phyloP scores from a whole-genome alignment of 371 early-diverging fungal species.

The Syncephalastrum contaminatum region DNA sequence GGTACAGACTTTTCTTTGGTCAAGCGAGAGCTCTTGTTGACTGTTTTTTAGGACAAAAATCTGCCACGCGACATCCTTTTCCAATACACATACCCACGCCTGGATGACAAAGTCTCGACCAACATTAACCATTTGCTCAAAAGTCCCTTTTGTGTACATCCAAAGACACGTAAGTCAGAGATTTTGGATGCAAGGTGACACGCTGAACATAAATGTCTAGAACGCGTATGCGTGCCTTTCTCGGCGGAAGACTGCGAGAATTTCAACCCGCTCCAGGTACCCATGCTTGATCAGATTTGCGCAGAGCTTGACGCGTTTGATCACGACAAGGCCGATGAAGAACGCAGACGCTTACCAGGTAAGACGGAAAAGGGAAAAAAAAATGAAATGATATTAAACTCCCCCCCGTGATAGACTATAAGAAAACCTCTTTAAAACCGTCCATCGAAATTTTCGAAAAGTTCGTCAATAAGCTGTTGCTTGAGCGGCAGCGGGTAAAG shows the following conservation, averaged over 20 bases:
- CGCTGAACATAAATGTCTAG: conserved; percentile 27
- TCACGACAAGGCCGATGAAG: conserved; percentile 15
- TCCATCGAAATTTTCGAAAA: conserved; percentile 67
- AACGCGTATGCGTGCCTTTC: conserved; percentile 92
- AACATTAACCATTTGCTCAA: conserved; percentile 97
- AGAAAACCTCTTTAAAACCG: conserved; percentile 60
- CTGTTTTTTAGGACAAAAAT: neutral
- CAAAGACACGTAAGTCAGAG: conserved; percentile 75
- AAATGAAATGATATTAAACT: neutral
- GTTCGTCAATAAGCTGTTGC: conserved; percentile 57
- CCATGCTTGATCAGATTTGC: conserved; percentile 67
- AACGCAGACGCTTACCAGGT: conserved; percentile 39
- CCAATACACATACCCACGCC: conserved; percentile 90
- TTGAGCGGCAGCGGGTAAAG: conserved; percentile 37
- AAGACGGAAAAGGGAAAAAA: neutral
- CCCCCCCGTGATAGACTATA: conserved; percentile 37
- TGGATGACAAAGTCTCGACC: conserved; percentile 94
- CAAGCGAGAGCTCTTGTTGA: neutral
- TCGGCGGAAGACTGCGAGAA: conserved; percentile 67
- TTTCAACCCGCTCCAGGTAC: conserved; percentile 83
- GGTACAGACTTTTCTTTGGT: too few relatives aligned
- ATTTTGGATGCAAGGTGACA: neutral
- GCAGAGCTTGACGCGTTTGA: conserved; percentile 56
- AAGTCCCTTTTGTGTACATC: conserved; percentile 99
- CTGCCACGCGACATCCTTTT: conserved; percentile 75